These are phyloP conservation scores for Allium fistulosum DNA, from an alignment of 106 monocot species.

Conservation along the genomic window DNA sequence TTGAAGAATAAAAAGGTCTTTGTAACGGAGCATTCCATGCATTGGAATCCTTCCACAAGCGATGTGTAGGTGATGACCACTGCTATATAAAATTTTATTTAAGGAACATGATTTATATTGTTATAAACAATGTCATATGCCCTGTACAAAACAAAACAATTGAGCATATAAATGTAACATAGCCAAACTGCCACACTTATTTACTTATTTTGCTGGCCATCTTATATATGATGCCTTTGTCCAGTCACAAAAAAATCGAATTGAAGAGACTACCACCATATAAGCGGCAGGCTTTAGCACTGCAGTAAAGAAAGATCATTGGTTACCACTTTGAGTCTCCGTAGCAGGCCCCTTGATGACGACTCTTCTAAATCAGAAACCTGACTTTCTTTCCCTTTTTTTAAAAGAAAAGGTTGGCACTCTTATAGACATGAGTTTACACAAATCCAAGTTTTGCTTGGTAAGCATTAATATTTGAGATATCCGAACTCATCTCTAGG, in stretches of 20 bases:
- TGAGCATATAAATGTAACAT: not conserved
- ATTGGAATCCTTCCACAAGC: conserved; percentile 7
- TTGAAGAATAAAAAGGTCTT: conserved; percentile 49
- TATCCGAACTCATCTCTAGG: too few relatives aligned
- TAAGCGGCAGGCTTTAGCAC: too few relatives aligned
- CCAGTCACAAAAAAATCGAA: not conserved
- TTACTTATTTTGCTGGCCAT: not conserved
- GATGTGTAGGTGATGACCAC: conserved; percentile 10
- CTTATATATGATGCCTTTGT: not conserved
- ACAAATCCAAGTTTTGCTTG: too few relatives aligned
- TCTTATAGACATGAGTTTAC: too few relatives aligned
- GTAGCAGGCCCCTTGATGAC: too few relatives aligned
- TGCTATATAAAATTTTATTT: conserved; percentile 2
- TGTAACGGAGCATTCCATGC: conserved; percentile 13
- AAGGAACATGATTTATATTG: not conserved
- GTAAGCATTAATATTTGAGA: too few relatives aligned
- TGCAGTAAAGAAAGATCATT: too few relatives aligned
- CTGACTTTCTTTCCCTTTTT: too few relatives aligned
- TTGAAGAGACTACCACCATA: too few relatives aligned
- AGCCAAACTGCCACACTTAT: not conserved
- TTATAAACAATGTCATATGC: not conserved
- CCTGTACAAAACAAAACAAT: not conserved
- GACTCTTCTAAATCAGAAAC: too few relatives aligned
- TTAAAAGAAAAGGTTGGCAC: too few relatives aligned
- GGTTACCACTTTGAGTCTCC: too few relatives aligned